Evolutionary conservation across 176 grass and related monocot species (phyloP), one percentile per base, ranked within the genome.

Genomic region (Oryza officinalis): DNA sequence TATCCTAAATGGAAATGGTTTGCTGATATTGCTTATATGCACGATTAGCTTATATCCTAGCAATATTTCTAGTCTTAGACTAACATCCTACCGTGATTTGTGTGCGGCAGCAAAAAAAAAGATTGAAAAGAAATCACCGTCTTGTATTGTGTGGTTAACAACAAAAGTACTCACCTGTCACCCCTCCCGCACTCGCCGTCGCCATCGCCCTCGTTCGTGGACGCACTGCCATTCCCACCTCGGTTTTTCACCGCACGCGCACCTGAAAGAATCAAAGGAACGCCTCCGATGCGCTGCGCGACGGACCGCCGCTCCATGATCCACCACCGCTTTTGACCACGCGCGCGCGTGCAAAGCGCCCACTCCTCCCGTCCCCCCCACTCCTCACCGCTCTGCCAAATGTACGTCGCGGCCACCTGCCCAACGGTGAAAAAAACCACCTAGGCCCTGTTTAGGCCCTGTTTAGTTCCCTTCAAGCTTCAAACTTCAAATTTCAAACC

Each of bases 161-260:
- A 44, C 26, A 82, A 27, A 71, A 61, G 3, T 11, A 47, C 37
- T 18, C n/a, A 61, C 57, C 37, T 38, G 37, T 38, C 37, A 38
- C 37, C 37, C 37, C 57, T 61, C n/a, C 3, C 57, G n/a, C 57
- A 25, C 57, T 61, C 0, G 54, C 54, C 7, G 54, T 23, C 54
- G n/a, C 57, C 80, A 30, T 20, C n/a, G n/a, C 57, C 80, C n/a
- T 20, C n/a, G 47, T 80, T 65, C 63, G 47, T 80, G 65, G 77
- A n/a, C 57, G 57, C 57, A 61, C 57, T 61, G n/a, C 57, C 57
- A 25, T 46, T 65, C 25, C 37, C 40, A 64, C 14, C 23, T 3
- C 5, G 6, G 7, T 45, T 46, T 25, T 61, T 25, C 47, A 27
- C 50, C 46, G 50, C 79, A 20, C 27, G 46, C 78, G 13, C 78